phyloP scores from a whole-genome alignment of 2,329 filamentous ascomycete genomes.

The Aspergillus udagawae region DNA sequence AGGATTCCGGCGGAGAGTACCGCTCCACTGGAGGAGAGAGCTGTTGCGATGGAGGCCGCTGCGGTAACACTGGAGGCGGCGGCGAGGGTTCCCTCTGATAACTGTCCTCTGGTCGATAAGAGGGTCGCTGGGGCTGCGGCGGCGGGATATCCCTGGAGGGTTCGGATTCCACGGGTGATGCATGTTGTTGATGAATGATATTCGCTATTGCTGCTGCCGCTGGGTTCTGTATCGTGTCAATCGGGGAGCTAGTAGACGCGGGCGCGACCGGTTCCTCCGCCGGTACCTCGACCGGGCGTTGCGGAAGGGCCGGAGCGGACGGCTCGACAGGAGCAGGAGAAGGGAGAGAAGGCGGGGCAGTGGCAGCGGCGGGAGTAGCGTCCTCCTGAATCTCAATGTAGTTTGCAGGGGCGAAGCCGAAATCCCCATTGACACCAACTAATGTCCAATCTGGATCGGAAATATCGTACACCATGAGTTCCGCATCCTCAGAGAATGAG shows the following conservation, averaged over 20 bases:
- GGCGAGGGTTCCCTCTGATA: constrained; percentile 40
- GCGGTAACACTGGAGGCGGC: constrained; percentile 59
- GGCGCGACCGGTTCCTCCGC: constrained; percentile 25
- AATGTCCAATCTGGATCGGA: constrained; percentile 96
- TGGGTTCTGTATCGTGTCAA: constrained; percentile 48
- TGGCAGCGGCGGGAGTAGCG: constrained; percentile 46
- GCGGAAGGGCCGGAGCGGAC: constrained; percentile 37
- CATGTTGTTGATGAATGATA: constrained; percentile 41
- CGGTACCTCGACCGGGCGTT: constrained; percentile 22
- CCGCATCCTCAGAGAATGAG: constrained; percentile 85
- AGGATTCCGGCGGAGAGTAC: constrained; percentile 54
- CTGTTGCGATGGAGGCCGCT: constrained; percentile 56
- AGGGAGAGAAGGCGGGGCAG: constrained; percentile 19
- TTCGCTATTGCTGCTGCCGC: constrained; percentile 54
- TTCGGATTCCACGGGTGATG: constrained; percentile 26
- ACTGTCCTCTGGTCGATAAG: constrained; percentile 65
- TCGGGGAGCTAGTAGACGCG: constrained; percentile 30
- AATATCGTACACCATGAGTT: constrained; percentile 79
- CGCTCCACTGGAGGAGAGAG: constrained; percentile 55
- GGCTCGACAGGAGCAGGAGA: constrained; percentile 29
- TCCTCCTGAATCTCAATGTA: constrained; percentile 73
- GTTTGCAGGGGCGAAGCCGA: constrained; percentile 91
- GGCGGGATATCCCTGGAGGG: constrained; percentile 30
- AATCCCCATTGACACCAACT: constrained; percentile 78
- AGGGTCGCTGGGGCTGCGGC: constrained; percentile 41